phyloP scores from a whole-genome alignment of 345 rosid species.

The Dipteronia dyeriana region DNA sequence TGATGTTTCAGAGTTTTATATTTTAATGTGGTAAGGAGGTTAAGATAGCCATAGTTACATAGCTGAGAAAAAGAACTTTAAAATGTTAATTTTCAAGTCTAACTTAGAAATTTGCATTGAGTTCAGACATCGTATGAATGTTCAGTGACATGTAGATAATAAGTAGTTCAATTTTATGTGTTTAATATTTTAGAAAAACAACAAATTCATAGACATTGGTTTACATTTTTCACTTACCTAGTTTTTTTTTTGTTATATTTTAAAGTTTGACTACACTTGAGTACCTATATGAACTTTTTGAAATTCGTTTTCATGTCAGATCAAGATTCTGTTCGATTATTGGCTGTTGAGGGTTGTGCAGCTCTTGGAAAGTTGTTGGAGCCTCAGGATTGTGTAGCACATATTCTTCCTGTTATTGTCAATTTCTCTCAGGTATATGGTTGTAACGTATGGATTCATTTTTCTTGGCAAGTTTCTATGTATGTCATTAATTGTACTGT shows the following conservation, averaged over 20 bases:
- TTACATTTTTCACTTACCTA: conserved; percentile 7
- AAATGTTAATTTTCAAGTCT: not conserved
- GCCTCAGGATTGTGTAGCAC: conserved; percentile 86
- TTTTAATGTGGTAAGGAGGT: conserved; percentile 1
- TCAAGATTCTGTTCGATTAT: conserved; percentile 93
- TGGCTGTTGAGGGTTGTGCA: conserved; percentile 98
- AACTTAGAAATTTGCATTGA: not conserved
- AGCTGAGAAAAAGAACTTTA: not conserved
- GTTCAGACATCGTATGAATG: not conserved
- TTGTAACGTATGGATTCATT: not conserved
- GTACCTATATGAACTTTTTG: not conserved
- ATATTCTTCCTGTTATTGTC: conserved; percentile 89
- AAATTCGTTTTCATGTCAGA: conserved; percentile 42
- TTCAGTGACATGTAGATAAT: not conserved
- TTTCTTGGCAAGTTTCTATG: conserved; percentile 11
- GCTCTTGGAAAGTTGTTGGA: conserved; percentile 96
- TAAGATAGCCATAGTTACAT: not conserved
- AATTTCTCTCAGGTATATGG: conserved; percentile 83
- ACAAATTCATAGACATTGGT: not conserved
- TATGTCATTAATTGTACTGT: not conserved
- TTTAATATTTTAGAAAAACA: not conserved
- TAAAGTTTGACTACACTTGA: conserved; percentile 6
- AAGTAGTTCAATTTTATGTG: not conserved
- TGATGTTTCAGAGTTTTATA: not conserved
- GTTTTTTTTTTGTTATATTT: not conserved